A percentile compares a stretch with the other conserved stretches of the same genome.
Evolutionary conservation across 2,329 filamentous ascomycete species (phyloP).

Genomic region (Kalmusia sp.): DNA sequence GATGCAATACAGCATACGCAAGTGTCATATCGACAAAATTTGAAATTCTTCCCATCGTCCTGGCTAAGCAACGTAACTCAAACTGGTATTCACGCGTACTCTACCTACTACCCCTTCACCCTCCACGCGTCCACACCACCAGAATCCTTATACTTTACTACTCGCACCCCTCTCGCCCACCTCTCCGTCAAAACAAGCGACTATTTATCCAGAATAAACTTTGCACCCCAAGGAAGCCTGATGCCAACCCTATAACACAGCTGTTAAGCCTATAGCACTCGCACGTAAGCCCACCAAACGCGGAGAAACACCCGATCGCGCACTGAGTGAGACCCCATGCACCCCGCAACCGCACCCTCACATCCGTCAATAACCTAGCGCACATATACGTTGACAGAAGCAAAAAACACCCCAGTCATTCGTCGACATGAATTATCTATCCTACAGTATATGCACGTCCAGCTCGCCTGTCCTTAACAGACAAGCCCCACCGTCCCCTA

Average conservation of each 20-base stretch:
- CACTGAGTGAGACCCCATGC: neutral
- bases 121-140: too few species aligned
- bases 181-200: too few species aligned
- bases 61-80: too few species aligned
- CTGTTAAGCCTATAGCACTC: neutral
- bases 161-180: too few species aligned
- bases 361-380: neutral
- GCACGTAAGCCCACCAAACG: too few species aligned
- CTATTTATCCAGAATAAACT: too few species aligned
- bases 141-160: too few species aligned
- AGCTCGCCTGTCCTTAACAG: neutral
- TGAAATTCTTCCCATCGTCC: too few species aligned
- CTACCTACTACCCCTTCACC: too few species aligned
- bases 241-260: neutral
- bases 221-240: neutral
- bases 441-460: conserved; percentile 9
- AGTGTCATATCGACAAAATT: too few species aligned
- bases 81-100: too few species aligned
- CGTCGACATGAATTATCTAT: conserved; percentile 4
- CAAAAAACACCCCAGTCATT: neutral
- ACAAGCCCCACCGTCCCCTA: neutral
- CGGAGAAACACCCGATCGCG: neutral
- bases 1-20: too few species aligned
- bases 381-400: neutral
- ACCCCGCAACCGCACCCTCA: neutral